Base-by-base conservation (phyloP, 164 flowering plant genomes). In the Echeveria elegans region DNA sequence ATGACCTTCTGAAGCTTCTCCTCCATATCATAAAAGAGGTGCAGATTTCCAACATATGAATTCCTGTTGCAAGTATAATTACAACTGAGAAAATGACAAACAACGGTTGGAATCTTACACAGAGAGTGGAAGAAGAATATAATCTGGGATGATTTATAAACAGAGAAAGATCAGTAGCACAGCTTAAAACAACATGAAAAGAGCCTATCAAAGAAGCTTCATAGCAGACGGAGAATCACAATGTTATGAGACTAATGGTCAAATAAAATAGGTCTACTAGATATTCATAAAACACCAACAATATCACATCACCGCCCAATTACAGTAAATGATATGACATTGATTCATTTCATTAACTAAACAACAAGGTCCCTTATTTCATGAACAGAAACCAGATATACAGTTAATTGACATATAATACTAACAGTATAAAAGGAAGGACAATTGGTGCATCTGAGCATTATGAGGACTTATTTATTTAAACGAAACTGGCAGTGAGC, bases 1-100 rank as follows among this genome's bases (percentile, higher is more conserved):
- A 16, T 62, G 63, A 94, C 99, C 99, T 91, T 82, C 66, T 75
- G 75, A 70, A 89, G 90, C 77, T 83, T 85, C 70, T 89, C 82
- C 77, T 88, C 94, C 69, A 94, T 83, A 64, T 89, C 97, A 68
- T 23, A 36, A 79, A 94, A 89, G 69, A 88, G 41, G 47, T 83
- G 66, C 61, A 85, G 64, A 73, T 94, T 94, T 66, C 99, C 99
- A 43, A 43, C 47, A 75, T 78, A 91, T 14, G 99, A 89, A 61
- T 72, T 83, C 72, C 99, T 94, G 88, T 69, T 66, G 75, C 50
- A 73, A 61, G 32, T 24, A 69, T 38, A 50, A 41, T 58, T n/a
- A 63, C 62, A 14, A 61, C 31, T 61, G 29, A 63, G 41, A 36
- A 63, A 36, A 63, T 15, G 38, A n/a, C 24, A 2, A 21, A 10